phyloP scores from a whole-genome alignment of 768 basidiomycete species.

The Porphyrellus cyaneotinctus region DNA sequence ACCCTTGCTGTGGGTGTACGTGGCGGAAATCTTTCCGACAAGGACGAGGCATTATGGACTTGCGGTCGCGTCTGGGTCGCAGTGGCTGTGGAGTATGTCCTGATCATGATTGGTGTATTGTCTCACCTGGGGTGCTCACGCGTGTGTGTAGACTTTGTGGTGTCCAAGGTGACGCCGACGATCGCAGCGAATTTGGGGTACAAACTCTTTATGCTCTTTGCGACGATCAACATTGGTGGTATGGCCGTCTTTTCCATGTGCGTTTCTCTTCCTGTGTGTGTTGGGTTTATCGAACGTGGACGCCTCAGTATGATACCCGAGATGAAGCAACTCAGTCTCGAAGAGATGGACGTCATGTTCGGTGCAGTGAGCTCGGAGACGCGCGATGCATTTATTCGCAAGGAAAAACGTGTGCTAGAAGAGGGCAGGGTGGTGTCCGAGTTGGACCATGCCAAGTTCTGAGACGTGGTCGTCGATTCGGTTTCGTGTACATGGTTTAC shows the following conservation, averaged over 20 bases:
- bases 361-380: slow-evolving; percentile 54
- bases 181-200: slow-evolving; percentile 59
- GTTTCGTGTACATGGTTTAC: background rate
- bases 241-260: slow-evolving; percentile 68
- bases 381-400: slow-evolving; percentile 50
- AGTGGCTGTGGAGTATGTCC: slow-evolving; percentile 81
- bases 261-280: slow-evolving; percentile 8
- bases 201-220: slow-evolving; percentile 78
- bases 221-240: slow-evolving; percentile 64
- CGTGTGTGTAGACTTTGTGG: slow-evolving; percentile 49
- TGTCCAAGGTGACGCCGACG: slow-evolving; percentile 67
- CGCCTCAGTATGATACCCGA: slow-evolving; percentile 46
- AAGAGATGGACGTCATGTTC: slow-evolving; percentile 56
- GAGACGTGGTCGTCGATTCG: too few species aligned
- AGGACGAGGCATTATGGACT: slow-evolving; percentile 80
- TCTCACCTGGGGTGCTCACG: background rate
- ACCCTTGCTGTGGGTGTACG: slow-evolving; percentile 62
- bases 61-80: slow-evolving; percentile 67
- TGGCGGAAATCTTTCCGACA: slow-evolving; percentile 84
- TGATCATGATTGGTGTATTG: too few species aligned
- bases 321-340: slow-evolving; percentile 53
- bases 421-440: background rate
- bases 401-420: slow-evolving; percentile 35
- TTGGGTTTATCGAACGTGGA: background rate
- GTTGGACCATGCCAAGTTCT: slow-evolving; percentile 5